A percentile compares a stretch with the other conserved stretches of the same genome.
These are phyloP conservation scores for Teratosphaeria destructans DNA, from an alignment of 2,329 filamentous ascomycete genomes.

Conservation along the genomic window DNA sequence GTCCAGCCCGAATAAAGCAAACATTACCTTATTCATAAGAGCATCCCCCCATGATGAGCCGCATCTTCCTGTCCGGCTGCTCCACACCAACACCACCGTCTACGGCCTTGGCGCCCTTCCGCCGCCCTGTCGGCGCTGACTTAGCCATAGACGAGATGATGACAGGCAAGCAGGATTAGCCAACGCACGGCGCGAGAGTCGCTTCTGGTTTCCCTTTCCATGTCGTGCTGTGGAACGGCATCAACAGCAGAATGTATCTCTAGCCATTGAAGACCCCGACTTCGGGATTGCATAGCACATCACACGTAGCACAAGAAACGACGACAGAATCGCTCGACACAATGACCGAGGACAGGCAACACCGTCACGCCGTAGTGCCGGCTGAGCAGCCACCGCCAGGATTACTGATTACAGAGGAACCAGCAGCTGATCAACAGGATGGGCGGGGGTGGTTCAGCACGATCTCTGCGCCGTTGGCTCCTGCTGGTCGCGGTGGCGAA, in stretches of 20 bases:
- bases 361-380: background rate
- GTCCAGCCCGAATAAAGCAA: too few relatives aligned
- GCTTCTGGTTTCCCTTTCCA: background rate
- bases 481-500: slow-evolving; percentile 29
- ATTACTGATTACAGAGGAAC: background rate
- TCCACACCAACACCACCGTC: background rate
- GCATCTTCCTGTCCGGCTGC: background rate
- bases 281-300: background rate
- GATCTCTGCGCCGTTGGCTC: slow-evolving; percentile 50
- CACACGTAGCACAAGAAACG: background rate
- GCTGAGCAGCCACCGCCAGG: background rate
- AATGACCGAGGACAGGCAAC: background rate
- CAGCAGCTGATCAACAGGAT: slow-evolving; percentile 48
- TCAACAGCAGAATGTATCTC: background rate
- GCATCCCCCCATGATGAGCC: background rate
- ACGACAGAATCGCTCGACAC: background rate
- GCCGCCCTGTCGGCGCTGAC: background rate
- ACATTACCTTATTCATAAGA: too few relatives aligned
- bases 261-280: too few relatives aligned
- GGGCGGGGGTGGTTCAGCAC: slow-evolving; percentile 69
- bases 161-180: background rate
- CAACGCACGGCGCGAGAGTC: background rate
- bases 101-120: background rate
- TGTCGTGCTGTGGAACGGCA: background rate
- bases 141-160: background rate